phyloP scores from a whole-genome alignment of 228 moss, liverwort and hornwort genomes.

The Sphagnum fallax region DNA sequence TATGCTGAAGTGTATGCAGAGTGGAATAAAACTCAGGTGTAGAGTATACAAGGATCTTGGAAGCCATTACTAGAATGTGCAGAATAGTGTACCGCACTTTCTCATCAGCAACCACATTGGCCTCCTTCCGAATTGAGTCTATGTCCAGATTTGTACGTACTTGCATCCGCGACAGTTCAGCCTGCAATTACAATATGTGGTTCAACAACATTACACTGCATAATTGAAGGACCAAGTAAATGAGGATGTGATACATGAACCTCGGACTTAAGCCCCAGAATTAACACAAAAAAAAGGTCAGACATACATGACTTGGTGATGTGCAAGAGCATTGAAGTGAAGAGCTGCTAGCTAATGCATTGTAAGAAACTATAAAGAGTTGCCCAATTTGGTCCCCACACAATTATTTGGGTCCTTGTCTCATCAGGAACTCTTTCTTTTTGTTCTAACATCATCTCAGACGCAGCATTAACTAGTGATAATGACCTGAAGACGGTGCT shows the following conservation, averaged over 20 bases:
- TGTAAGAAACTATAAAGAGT: too few species aligned
- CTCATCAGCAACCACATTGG: constrained; percentile 51
- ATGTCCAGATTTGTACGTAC: constrained; percentile 52
- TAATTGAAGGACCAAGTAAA: not conserved
- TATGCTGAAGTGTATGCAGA: not conserved
- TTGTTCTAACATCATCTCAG: not conserved
- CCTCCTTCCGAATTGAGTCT: constrained; percentile 49
- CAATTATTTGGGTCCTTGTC: not conserved
- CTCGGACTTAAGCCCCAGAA: not conserved
- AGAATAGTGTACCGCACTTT: constrained; percentile 56
- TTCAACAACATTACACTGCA: not conserved
- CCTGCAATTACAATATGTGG: constrained; percentile 19
- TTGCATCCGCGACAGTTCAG: constrained; percentile 41
- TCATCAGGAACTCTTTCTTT: not conserved
- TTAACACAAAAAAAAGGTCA: not conserved
- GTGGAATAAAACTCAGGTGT: not conserved
- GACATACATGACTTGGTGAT: not conserved
- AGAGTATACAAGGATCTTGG: not conserved
- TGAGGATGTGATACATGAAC: not conserved
- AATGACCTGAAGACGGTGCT: constrained; percentile 62
- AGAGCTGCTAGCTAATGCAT: not conserved
- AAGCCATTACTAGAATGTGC: not conserved
- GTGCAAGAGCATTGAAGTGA: not conserved
- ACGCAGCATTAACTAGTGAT: not conserved
- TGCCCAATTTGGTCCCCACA: not conserved